Evolutionary conservation across 306 rosid species (phyloP), one percentile per base, ranked within the genome.

Genomic region (Vigna unguiculata): DNA sequence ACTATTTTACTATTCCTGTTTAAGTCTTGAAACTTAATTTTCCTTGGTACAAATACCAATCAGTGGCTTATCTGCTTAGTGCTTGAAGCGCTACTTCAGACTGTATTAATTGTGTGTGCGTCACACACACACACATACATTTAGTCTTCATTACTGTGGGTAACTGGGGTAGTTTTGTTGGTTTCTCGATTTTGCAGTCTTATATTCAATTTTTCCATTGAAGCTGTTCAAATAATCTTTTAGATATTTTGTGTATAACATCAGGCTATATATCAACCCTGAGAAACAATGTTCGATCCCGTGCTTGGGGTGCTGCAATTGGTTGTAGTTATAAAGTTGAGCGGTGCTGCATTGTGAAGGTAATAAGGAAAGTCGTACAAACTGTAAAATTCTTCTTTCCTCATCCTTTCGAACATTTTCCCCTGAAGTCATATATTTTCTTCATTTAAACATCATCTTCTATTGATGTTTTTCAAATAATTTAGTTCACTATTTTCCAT

Each of bases 301-400:
- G 98, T 62, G 97, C 97, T 6, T 94, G 98, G 98, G 98, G 97
- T 80, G 98, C 97, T 79, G 93, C 97, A 83, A 89, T 89, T 86
- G 97, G 98, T 77, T 92, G 98, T 85, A 94, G 98, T 77, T 94
- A 89, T 76, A 83, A 85, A 74, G 88, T 94, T 78, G 97, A 94
- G 84, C 86, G 90, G 73, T 94, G 98, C 67, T 94, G 97, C 92
- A 94, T 94, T 40, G 89, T 92, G 75, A 94, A 94, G 98, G 98
- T 93, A 71, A 45, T 84, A 55, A 58, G 24, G 20, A 21, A 68
- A 74, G 60, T 70, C 16, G 0, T 30, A 43, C 34, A 32, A 61
- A 61, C 30, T 75, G 54, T 47, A 25, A 80, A 57, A 34, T 73
- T 72, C 43, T 65, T 53, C 67, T 24, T 74, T 72, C 48, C 60